A percentile compares a stretch with the other conserved stretches of the same genome.
Evolutionary conservation across 23 red algal species (phyloP).

Genomic region (Gracilaria vermiculophylla): DNA sequence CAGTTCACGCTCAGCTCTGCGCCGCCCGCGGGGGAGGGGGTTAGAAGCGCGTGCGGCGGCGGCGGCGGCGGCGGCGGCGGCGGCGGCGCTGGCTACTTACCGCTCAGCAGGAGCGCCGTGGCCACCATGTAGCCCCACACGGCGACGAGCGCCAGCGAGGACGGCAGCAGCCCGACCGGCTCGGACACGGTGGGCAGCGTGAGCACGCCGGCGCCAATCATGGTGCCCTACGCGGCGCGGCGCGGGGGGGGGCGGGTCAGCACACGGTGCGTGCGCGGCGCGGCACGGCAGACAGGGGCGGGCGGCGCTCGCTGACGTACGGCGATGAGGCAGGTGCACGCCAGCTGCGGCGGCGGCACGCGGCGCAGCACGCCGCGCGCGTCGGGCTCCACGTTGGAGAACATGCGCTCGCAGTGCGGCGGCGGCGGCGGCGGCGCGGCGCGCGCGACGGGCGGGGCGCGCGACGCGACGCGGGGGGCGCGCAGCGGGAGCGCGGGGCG

Average conservation of each 20-base stretch:
- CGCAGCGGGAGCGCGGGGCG: too few relatives aligned
- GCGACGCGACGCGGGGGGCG: too few relatives aligned
- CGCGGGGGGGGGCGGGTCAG: too few relatives aligned
- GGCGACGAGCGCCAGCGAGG: constrained; percentile 31
- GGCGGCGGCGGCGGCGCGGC: background rate
- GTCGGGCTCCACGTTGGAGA: constrained; percentile 38
- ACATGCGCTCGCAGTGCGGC: background rate
- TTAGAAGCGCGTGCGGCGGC: too few relatives aligned
- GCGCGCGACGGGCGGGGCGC: too few relatives aligned
- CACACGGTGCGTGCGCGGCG: background rate
- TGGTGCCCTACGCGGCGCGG: constrained; percentile 71
- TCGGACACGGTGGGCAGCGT: constrained; percentile 72
- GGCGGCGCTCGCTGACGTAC: background rate
- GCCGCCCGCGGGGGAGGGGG: too few relatives aligned
- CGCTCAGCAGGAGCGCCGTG: constrained; percentile 64
- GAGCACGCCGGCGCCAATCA: constrained; percentile 86
- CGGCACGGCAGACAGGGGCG: too few relatives aligned
- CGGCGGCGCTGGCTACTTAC: background rate
- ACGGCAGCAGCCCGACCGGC: constrained; percentile 60
- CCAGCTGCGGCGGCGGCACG: constrained; percentile 29
- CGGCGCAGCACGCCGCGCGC: constrained; percentile 7
- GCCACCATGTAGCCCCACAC: constrained; percentile 67
- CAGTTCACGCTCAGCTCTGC: constrained; percentile 56
- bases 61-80: too few relatives aligned
- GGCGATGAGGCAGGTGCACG: constrained; percentile 25